phyloP scores from a whole-genome alignment of 805 yeast genomes.

The Spathaspora gorwiae region DNA sequence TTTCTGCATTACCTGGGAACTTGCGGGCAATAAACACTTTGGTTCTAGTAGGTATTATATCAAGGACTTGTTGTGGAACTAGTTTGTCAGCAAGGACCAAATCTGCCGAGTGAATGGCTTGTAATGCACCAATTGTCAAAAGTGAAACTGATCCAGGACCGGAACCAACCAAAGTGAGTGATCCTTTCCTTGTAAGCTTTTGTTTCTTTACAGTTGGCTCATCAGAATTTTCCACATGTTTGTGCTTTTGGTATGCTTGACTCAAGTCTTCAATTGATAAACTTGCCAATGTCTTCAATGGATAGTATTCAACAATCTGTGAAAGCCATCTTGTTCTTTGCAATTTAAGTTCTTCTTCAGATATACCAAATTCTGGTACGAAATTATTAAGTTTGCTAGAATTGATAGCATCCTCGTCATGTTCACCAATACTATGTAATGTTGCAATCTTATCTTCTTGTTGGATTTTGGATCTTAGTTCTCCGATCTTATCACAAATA shows the following conservation, averaged over 20 bases:
- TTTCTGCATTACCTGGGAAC: conserved; percentile 95
- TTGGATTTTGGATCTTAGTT: conserved; percentile 52
- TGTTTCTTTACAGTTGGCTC: conserved; percentile 8
- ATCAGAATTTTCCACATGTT: not conserved
- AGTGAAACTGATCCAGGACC: conserved; percentile 89
- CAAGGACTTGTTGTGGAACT: conserved; percentile 84
- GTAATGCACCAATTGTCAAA: conserved; percentile 79
- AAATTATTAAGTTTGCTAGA: conserved; percentile 55
- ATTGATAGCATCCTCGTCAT: conserved; percentile 69
- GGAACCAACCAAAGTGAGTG: conserved; percentile 81
- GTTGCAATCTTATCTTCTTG: conserved; percentile 42
- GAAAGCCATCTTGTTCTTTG: conserved; percentile 79
- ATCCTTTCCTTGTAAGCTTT: conserved; percentile 34
- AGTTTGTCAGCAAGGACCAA: conserved; percentile 83
- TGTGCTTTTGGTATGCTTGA: conserved; percentile 28
- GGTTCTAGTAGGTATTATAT: conserved; percentile 68
- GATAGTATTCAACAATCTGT: conserved; percentile 88
- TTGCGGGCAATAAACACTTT: conserved; percentile 83
- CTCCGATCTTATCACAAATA: conserved; percentile 66
- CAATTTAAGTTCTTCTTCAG: conserved; percentile 45
- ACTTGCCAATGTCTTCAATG: conserved; percentile 58
- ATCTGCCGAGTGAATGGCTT: conserved; percentile 79
- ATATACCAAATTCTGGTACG: conserved; percentile 55
- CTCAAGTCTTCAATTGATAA: conserved; percentile 58
- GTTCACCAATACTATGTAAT: conserved; percentile 42